phyloP scores from a whole-genome alignment of 148 eudicot species.

The Bassia scoparia region DNA sequence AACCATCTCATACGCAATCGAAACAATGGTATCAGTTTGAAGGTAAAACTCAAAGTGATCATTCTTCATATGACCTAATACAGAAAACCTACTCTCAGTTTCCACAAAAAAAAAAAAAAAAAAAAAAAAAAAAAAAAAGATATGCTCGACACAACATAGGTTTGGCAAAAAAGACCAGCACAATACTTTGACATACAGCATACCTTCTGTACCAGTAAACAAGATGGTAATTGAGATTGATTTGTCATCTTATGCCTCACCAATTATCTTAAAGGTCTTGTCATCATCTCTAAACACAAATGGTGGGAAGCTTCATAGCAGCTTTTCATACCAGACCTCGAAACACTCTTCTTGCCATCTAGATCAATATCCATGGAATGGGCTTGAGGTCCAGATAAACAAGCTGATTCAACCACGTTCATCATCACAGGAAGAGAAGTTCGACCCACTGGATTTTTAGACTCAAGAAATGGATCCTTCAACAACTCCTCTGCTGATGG shows the following conservation, averaged over 20 bases:
- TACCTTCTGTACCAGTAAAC: slow-evolving; percentile 44
- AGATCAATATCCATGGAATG: slow-evolving; percentile 54
- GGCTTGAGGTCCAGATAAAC: slow-evolving; percentile 28
- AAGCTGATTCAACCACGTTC: slow-evolving; percentile 20
- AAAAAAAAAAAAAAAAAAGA: too few relatives aligned
- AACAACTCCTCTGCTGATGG: slow-evolving; percentile 48
- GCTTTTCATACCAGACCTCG: slow-evolving; percentile 33
- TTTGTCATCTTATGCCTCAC: slow-evolving; percentile 40
- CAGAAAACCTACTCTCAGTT: slow-evolving; percentile 2
- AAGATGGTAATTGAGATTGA: slow-evolving; percentile 46
- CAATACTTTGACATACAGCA: slow-evolving; percentile 29
- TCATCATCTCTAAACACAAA: slow-evolving; percentile 37
- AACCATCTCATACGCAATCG: slow-evolving; percentile 72
- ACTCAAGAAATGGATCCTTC: slow-evolving; percentile 47
- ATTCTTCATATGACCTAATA: slow-evolving; percentile 46
- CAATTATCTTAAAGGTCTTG: slow-evolving; percentile 47
- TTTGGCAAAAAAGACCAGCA: background rate
- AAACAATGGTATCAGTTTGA: slow-evolving; percentile 46
- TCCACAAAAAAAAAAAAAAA: too few relatives aligned
- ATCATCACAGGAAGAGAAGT: slow-evolving; percentile 20
- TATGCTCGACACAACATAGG: too few relatives aligned
- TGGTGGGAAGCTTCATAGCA: slow-evolving; percentile 29
- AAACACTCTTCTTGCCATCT: slow-evolving; percentile 28
- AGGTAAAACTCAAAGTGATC: slow-evolving; percentile 57
- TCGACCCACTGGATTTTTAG: slow-evolving; percentile 23